These are phyloP conservation scores for Aspergillus nidulans DNA, from an alignment of 495 filamentous ascomycete species.

Conservation along the genomic window DNA sequence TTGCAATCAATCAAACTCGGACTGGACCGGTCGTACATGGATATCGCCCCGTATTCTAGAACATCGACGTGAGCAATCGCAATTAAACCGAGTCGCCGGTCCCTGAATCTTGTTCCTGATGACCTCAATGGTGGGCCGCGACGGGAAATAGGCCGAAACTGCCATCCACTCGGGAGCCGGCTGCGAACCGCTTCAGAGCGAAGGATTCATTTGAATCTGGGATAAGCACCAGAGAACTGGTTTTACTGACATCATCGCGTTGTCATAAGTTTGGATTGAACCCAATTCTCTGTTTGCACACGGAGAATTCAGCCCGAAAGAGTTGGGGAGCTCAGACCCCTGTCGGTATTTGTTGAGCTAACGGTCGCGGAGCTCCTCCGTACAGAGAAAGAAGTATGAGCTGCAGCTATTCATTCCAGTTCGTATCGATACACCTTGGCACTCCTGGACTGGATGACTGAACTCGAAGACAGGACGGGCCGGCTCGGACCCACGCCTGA, in stretches of 20 bases:
- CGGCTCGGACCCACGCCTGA: constrained; percentile 14
- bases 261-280: neutral
- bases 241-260: neutral
- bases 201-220: constrained; percentile 1
- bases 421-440: neutral
- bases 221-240: neutral
- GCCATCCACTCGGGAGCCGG: constrained; percentile 5
- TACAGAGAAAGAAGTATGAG: neutral
- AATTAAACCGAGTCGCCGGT: constrained; percentile 1
- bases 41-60: constrained; percentile 4
- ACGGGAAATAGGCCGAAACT: neutral
- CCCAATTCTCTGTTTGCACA: neutral
- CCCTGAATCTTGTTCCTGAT: constrained; percentile 5
- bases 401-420: neutral
- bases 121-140: constrained; percentile 8
- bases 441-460: neutral
- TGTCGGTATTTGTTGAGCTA: neutral
- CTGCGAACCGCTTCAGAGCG: neutral
- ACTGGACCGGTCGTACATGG: neutral
- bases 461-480: constrained; percentile 6
- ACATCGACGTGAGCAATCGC: neutral
- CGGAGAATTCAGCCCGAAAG: neutral
- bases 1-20: neutral
- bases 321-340: neutral
- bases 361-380: neutral